A percentile compares a stretch with the other conserved stretches of the same genome.
phyloP scores from a whole-genome alignment of 352 stramenopile genomes.

The Phytophthora capsici region DNA sequence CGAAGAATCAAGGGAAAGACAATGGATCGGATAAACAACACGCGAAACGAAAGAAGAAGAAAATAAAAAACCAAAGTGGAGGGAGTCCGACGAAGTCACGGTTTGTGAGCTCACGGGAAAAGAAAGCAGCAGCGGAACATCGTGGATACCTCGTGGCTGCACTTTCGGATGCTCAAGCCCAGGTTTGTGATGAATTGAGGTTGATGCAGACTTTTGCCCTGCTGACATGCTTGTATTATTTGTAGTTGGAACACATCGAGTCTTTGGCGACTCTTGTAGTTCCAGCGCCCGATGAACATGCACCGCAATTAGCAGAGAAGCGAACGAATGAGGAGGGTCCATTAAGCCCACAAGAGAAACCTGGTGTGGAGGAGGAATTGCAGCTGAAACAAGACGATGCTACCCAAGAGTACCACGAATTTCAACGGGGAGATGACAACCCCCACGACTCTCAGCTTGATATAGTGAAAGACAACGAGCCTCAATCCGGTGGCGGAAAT shows the following conservation, averaged over 20 bases:
- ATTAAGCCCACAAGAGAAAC: background rate
- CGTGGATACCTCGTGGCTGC: constrained; percentile 68
- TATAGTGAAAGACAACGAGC: constrained; percentile 1
- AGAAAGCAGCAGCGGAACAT: constrained; percentile 57
- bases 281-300: constrained; percentile 1
- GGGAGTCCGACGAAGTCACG: constrained; percentile 9
- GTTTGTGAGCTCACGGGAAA: constrained; percentile 64
- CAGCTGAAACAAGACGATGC: background rate
- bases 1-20: constrained; percentile 19
- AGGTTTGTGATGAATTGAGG: constrained; percentile 37
- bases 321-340: background rate
- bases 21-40: constrained; percentile 7
- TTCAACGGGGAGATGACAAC: background rate
- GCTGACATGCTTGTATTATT: constrained; percentile 5
- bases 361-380: background rate
- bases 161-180: constrained; percentile 62
- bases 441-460: background rate
- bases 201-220: background rate
- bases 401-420: background rate
- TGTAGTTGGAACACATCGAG: constrained; percentile 59
- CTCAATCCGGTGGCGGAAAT: background rate
- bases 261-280: constrained; percentile 52
- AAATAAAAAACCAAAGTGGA: constrained; percentile 5
- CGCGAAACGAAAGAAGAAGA: constrained; percentile 17
- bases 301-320: background rate